These are phyloP conservation scores for Venturia asperata DNA, from an alignment of 2,329 filamentous ascomycete species.

Conservation along the genomic window DNA sequence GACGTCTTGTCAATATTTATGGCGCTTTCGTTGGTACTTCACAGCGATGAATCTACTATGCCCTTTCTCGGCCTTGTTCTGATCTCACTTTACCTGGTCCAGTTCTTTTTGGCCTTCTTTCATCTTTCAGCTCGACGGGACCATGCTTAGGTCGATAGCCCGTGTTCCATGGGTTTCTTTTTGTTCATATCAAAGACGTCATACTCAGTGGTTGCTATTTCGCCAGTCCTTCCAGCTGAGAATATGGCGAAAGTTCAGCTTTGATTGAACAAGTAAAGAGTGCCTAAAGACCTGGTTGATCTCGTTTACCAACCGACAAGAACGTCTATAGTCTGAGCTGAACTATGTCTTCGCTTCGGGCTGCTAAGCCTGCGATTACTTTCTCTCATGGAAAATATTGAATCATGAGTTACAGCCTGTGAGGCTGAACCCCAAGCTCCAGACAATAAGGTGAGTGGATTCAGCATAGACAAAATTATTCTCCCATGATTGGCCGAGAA, in stretches of 20 bases:
- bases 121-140: background rate
- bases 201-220: background rate
- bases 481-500: background rate
- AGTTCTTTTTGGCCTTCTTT: background rate
- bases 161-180: background rate
- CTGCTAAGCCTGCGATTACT: background rate
- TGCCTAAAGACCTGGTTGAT: background rate
- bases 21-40: background rate
- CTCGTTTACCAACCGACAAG: background rate
- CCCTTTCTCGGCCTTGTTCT: background rate
- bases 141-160: background rate
- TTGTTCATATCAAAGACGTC: constrained; percentile 4
- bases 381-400: background rate
- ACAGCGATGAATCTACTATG: background rate
- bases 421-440: constrained; percentile 5
- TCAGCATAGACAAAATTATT: background rate
- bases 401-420: background rate
- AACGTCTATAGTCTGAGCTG: background rate
- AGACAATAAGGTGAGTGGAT: background rate
- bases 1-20: background rate
- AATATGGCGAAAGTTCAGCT: background rate
- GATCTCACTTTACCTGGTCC: background rate
- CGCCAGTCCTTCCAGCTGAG: background rate
- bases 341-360: background rate
- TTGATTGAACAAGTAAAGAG: background rate